Conservation (phyloP, 139 green algal genomes). For the Chlorella ohadii region DNA sequence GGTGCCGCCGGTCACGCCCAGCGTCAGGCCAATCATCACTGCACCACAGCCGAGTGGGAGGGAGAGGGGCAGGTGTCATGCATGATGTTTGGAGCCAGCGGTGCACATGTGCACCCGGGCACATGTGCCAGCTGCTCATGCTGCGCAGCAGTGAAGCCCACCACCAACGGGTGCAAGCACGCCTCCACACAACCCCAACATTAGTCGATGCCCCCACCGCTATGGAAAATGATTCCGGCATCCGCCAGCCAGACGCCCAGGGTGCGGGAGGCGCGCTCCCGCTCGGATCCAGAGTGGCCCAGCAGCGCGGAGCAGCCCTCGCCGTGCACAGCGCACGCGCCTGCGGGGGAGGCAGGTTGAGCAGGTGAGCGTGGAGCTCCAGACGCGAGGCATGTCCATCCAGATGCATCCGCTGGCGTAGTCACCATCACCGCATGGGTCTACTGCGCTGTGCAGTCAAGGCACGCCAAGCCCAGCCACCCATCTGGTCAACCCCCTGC, state of each 20-base stretch:
- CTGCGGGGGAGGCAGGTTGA: background rate
- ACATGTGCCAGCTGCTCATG: background rate
- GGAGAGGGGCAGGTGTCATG: background rate
- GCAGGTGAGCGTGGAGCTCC: no score
- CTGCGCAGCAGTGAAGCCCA: background rate
- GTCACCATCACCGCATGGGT: no score
- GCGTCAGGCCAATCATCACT: conserved; percentile 32
- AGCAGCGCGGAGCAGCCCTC: conserved; percentile 9
- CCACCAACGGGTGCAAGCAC: no score
- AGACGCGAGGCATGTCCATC: no score
- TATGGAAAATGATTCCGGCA: conserved; percentile 52
- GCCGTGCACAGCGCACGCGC: conserved; percentile 6
- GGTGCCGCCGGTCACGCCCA: conserved; percentile 33
- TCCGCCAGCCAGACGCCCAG: conserved; percentile 43
- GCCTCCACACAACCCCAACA: no score
- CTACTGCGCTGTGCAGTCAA: no score
- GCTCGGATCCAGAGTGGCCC: background rate
- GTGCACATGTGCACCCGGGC: no score
- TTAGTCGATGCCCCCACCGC: background rate
- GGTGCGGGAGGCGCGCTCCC: background rate
- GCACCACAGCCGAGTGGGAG: background rate
- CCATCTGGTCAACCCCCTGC: no score
- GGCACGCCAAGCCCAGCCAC: no score
- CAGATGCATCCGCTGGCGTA: no score
- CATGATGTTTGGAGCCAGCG: no score